These are phyloP conservation scores for Delonix regia DNA, from an alignment of 306 rosid genomes.

Conservation along the genomic window DNA sequence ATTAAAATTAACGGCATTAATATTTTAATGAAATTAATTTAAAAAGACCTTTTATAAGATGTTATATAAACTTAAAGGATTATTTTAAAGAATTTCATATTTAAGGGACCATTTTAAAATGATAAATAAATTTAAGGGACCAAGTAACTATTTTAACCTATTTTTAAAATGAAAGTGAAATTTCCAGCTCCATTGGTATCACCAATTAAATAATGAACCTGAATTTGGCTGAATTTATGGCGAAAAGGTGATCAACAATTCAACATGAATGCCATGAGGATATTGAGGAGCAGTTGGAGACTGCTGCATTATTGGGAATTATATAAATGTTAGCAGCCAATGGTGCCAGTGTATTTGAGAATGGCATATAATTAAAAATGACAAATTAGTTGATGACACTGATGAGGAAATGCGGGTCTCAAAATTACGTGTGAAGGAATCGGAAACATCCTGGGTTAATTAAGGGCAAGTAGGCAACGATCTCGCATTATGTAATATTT, in stretches of 20 bases:
- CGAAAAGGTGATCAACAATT: slow-evolving; percentile 43
- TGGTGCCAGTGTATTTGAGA: neutral
- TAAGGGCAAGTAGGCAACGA: neutral
- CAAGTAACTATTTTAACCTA: no score
- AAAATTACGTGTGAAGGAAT: neutral
- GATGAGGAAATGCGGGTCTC: neutral
- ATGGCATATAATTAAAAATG: slow-evolving; percentile 22
- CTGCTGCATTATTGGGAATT: slow-evolving; percentile 29
- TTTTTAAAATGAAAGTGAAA: no score
- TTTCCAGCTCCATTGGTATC: no score
- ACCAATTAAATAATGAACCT: no score
- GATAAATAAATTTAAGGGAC: no score
- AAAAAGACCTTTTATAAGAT: no score
- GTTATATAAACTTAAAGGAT: no score
- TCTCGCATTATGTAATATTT: neutral
- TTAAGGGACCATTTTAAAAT: no score
- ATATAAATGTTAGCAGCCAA: slow-evolving; percentile 13
- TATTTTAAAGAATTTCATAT: no score
- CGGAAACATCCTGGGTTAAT: slow-evolving; percentile 7
- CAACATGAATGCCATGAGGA: slow-evolving; percentile 25
- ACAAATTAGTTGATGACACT: slow-evolving; percentile 37
- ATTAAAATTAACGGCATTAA: no score
- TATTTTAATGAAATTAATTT: no score
- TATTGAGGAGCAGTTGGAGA: slow-evolving; percentile 44
- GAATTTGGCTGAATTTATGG: slow-evolving; percentile 23